Percentiles rank a stretch among this genome's conserved stretches.
Evolutionary conservation across 164 flowering plant genomes (phyloP).

Genomic region (Kalanchoe fedtschenkoi): DNA sequence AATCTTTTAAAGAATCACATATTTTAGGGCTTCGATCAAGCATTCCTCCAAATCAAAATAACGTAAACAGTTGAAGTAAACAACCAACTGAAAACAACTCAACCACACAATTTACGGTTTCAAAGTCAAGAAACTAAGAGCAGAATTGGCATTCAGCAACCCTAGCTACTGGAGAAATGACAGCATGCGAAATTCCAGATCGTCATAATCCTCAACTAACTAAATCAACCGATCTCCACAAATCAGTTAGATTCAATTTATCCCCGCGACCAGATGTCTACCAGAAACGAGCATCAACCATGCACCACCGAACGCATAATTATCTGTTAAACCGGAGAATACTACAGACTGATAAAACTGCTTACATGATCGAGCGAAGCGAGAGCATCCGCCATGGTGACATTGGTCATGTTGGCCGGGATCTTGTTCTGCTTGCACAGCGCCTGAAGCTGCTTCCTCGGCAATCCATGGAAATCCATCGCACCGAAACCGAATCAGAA

Average conservation of each 20-base stretch:
- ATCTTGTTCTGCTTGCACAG: constrained; percentile 91
- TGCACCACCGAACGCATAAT: not conserved
- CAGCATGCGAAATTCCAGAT: too few species aligned
- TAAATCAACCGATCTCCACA: too few species aligned
- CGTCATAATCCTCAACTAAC: too few species aligned
- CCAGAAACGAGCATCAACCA: not conserved
- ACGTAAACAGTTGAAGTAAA: too few species aligned
- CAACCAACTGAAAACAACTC: too few species aligned
- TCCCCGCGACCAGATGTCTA: too few species aligned
- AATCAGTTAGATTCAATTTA: not conserved
- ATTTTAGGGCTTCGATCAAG: not conserved
- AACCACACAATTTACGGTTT: too few species aligned
- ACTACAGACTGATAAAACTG: too few species aligned
- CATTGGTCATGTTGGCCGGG: constrained; percentile 77
- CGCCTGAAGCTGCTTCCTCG: constrained; percentile 75
- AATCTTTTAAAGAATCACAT: not conserved
- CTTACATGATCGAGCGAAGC: constrained; percentile 43
- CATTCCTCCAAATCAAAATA: too few species aligned
- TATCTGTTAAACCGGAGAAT: not conserved
- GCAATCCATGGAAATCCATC: constrained; percentile 74
- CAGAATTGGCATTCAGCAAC: too few species aligned
- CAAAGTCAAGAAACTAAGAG: too few species aligned
- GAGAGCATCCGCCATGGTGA: constrained; percentile 96
- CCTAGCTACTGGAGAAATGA: too few species aligned
- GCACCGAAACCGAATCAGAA: not conserved